A percentile compares a stretch with the other conserved stretches of the same genome.
These are phyloP conservation scores for Nicotiana sylvestris DNA, from an alignment of 257 asterid genomes.

Conservation along the genomic window DNA sequence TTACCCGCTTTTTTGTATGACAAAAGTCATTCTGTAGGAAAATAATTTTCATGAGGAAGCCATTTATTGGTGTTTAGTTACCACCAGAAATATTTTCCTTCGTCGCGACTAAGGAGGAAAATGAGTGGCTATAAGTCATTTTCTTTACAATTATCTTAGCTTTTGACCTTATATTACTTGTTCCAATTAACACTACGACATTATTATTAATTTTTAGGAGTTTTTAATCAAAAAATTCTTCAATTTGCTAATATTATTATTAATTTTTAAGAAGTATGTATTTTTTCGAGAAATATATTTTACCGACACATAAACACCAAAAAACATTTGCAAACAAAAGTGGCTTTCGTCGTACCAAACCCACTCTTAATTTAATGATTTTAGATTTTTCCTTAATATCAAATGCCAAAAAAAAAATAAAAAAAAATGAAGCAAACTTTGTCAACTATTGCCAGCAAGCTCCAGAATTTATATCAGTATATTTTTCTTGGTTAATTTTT, in stretches of 20 bases:
- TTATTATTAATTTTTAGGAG: not conserved
- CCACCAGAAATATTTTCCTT: not conserved
- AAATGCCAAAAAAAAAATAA: not conserved
- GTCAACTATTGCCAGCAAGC: not conserved
- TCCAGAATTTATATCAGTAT: not conserved
- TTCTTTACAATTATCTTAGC: not conserved
- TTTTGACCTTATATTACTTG: not conserved
- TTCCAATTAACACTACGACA: not conserved
- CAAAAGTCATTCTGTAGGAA: too few relatives aligned
- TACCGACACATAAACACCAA: rapidly evolving
- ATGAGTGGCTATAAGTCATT: too few relatives aligned
- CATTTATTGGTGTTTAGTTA: too few relatives aligned
- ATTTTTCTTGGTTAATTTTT: not conserved
- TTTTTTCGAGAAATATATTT: not conserved
- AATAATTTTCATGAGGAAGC: too few relatives aligned
- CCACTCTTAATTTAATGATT: not conserved
- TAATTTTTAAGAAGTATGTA: not conserved
- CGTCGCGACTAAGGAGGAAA: not conserved
- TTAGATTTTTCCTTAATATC: not conserved
- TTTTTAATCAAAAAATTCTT: not conserved
- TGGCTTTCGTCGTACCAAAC: not conserved
- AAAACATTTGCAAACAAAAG: not conserved
- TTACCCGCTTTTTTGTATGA: too few relatives aligned
- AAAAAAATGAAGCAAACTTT: not conserved
- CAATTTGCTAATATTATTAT: not conserved